Conservation (phyloP, 2,329 filamentous ascomycete species). For the Alternaria viburni region DNA sequence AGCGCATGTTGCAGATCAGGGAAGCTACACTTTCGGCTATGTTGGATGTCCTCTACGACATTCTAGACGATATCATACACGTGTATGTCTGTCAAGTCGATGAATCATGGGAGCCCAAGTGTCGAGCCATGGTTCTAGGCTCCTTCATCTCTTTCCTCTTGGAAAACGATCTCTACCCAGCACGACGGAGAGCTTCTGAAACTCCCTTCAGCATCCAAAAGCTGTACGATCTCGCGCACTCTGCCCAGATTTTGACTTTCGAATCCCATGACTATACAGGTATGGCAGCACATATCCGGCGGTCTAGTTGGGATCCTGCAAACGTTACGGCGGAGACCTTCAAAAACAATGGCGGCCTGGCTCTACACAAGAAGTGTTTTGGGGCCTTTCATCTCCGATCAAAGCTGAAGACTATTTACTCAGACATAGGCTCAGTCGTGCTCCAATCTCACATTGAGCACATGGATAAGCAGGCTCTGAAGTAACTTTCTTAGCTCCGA, state of each 20-base stretch:
- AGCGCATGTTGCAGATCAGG: conserved; percentile 9
- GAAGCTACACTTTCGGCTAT: conserved; percentile 6
- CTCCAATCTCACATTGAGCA: conserved; percentile 12
- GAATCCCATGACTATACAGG: conserved; percentile 11
- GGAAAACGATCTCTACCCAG: conserved; percentile 8
- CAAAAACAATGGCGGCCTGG: conserved; percentile 6
- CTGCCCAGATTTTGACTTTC: conserved; percentile 2
- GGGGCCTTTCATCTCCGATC: conserved; percentile 1
- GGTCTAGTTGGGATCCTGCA: conserved; percentile 7
- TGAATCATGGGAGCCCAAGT: conserved; percentile 4
- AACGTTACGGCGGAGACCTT: conserved; percentile 5
- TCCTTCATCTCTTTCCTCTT: conserved; percentile 11
- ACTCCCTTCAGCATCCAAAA: conserved; percentile 11
- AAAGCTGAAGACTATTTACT: conserved; percentile 3
- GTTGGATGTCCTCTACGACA: conserved; percentile 4
- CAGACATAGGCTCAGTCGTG: conserved; percentile 5
- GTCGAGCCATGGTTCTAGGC: conserved; percentile 4
- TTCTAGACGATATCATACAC: conserved; percentile 9
- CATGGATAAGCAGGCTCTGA: conserved; percentile 20
- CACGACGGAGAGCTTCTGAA: conserved; percentile 5
- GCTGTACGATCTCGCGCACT: neutral
- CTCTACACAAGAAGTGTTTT: conserved; percentile 6
- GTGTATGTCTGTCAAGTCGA: conserved; percentile 9
- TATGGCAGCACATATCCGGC: conserved; percentile 4
- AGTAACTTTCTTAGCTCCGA: conserved; percentile 4